phyloP scores from a whole-genome alignment of 805 yeast genomes.

The Cyberlindnera saturnus region DNA sequence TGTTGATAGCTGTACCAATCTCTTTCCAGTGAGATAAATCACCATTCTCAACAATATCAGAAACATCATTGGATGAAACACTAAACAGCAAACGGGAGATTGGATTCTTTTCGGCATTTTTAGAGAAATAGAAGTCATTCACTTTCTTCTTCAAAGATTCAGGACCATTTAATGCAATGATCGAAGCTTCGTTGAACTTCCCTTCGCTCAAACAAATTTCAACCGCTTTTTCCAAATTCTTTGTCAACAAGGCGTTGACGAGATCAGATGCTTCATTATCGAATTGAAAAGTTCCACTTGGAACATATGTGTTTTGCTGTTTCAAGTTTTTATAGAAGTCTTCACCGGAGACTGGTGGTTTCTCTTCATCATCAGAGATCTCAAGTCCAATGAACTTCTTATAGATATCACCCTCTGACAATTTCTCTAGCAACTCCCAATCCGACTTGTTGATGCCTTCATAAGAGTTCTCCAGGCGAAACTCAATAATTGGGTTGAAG shows the following conservation, averaged over 20 bases:
- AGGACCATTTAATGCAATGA: conserved; percentile 67
- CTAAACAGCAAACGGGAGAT: conserved; percentile 73
- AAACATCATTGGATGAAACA: conserved; percentile 45
- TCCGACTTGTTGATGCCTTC: conserved; percentile 45
- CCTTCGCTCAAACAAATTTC: conserved; percentile 57
- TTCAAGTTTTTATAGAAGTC: conserved; percentile 33
- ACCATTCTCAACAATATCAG: conserved; percentile 72
- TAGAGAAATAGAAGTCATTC: conserved; percentile 61
- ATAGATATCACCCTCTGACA: conserved; percentile 45
- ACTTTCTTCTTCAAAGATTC: conserved; percentile 62
- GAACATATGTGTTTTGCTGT: conserved; percentile 28
- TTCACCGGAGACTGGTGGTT: conserved; percentile 25
- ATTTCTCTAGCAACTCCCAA: conserved; percentile 56
- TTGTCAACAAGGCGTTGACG: conserved; percentile 47
- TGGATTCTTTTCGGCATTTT: conserved; percentile 40
- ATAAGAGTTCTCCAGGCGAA: conserved; percentile 38
- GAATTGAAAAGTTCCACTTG: conserved; percentile 47
- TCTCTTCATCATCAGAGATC: conserved; percentile 27
- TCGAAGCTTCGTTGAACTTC: conserved; percentile 69
- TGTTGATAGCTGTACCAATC: conserved; percentile 62
- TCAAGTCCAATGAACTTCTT: conserved; percentile 33
- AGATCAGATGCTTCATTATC: conserved; percentile 38
- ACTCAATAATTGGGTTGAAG: conserved; percentile 47
- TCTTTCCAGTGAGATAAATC: conserved; percentile 80
- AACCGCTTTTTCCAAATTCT: conserved; percentile 63